Conservation (phyloP, 192 early-diverging fungal genomes). For the Kappamyces sp. region DNA sequence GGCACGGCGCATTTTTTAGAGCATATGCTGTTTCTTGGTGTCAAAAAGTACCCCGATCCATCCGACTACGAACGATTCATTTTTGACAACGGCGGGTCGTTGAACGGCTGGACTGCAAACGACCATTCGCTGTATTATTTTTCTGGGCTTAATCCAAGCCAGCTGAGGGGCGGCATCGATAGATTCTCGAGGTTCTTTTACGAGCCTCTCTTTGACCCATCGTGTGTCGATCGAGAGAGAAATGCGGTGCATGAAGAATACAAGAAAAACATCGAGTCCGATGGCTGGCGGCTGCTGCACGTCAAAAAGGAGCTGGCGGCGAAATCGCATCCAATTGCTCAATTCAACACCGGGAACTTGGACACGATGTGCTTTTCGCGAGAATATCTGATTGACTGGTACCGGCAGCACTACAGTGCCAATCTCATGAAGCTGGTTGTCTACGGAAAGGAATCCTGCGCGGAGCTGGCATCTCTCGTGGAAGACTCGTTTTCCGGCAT, state of each 20-base stretch:
- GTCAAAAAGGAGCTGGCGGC: slow-evolving; percentile 30
- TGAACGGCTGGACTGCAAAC: slow-evolving; percentile 39
- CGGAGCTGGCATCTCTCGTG: slow-evolving; percentile 17
- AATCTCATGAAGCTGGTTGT: slow-evolving; percentile 36
- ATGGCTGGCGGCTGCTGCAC: slow-evolving; percentile 32
- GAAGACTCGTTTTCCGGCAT: slow-evolving; percentile 5
- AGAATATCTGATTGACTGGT: slow-evolving; percentile 27
- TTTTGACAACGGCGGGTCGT: slow-evolving; percentile 25
- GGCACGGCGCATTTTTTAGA: slow-evolving; percentile 38
- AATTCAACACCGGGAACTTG: slow-evolving; percentile 42
- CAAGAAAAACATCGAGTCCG: slow-evolving; percentile 31
- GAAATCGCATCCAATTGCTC: slow-evolving; percentile 28
- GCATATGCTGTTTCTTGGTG: slow-evolving; percentile 40
- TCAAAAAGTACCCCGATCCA: slow-evolving; percentile 30
- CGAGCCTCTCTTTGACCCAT: slow-evolving; percentile 38
- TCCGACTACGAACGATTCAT: slow-evolving; percentile 37
- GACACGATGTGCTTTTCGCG: slow-evolving; percentile 37
- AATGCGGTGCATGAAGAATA: slow-evolving; percentile 43
- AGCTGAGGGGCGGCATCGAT: slow-evolving; percentile 34
- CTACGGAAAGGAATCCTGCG: slow-evolving; percentile 20
- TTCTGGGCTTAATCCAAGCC: slow-evolving; percentile 16
- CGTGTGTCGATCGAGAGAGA: slow-evolving; percentile 34
- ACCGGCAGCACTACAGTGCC: slow-evolving; percentile 23
- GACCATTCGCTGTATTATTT: slow-evolving; percentile 43
- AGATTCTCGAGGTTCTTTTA: slow-evolving; percentile 39